phyloP scores from a whole-genome alignment of 208 protist genomes.

The Sergeia podlipaevii region DNA sequence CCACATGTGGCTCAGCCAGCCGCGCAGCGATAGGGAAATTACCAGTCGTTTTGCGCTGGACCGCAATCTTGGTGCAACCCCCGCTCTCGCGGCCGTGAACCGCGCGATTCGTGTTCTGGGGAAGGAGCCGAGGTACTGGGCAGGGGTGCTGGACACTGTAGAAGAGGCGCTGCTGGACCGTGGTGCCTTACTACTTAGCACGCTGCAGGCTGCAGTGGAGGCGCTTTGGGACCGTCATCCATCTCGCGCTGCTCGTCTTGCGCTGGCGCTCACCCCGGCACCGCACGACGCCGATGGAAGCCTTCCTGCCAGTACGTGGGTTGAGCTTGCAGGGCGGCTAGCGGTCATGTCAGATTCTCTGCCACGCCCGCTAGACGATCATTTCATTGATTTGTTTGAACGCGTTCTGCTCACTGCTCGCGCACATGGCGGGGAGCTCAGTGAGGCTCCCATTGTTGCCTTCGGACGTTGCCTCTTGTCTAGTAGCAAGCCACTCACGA shows the following conservation, averaged over 20 bases:
- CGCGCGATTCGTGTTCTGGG: slow-evolving; percentile 34
- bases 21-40: slow-evolving; percentile 43
- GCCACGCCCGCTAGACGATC: slow-evolving; percentile 29
- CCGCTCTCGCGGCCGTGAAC: slow-evolving; percentile 47
- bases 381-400: slow-evolving; percentile 66
- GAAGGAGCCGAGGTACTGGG: neutral
- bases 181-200: slow-evolving; percentile 28
- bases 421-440: slow-evolving; percentile 29
- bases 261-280: slow-evolving; percentile 22
- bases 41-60: slow-evolving; percentile 58
- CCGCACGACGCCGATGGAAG: slow-evolving; percentile 14
- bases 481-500: slow-evolving; percentile 20
- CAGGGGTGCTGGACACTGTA: slow-evolving; percentile 35
- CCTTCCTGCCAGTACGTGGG: slow-evolving; percentile 21
- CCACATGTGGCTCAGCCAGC: slow-evolving; percentile 52
- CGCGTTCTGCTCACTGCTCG: slow-evolving; percentile 45
- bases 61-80: slow-evolving; percentile 41
- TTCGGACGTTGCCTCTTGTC: slow-evolving; percentile 65
- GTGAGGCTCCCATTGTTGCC: slow-evolving; percentile 40
- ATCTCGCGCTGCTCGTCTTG: slow-evolving; percentile 23
- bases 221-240: slow-evolving; percentile 21
- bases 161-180: slow-evolving; percentile 44
- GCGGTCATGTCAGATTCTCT: slow-evolving; percentile 20
- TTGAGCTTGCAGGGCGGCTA: slow-evolving; percentile 17
- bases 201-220: slow-evolving; percentile 27